Evolutionary conservation across 2,329 filamentous ascomycete genomes (phyloP), one percentile per base, ranked within the genome.

Genomic region (Penicillium janthinellum): DNA sequence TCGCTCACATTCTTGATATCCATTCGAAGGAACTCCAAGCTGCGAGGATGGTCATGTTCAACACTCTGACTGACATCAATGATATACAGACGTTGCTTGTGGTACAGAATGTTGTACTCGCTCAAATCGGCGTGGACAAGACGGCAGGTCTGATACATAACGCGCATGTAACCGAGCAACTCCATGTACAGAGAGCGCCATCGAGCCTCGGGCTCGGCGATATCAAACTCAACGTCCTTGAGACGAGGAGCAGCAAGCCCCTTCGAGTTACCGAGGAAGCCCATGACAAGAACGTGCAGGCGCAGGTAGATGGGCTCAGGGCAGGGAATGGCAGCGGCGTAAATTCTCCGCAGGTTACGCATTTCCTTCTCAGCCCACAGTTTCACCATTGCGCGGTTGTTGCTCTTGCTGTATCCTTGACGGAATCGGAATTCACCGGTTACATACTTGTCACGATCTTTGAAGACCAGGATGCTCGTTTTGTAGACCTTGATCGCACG

Each of bases 281-380:
- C 86, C 95, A 99, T 99, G 57, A 96, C 91, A 2, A 99, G 84
- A 5, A 99, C 94, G 71, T 99, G 93, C n/a, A 94, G 84, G 71
- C 94, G 92, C 52, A 99, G 86, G 69, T 89, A 88, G 61, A 98
- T 82, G 3, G 95, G 93, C 73, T 96, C 91, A 0, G 95, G 95
- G 67, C 90, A 96, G 5, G 92, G 90, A 56, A 99, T 96, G 7
- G 90, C 91, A 7, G 93, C 90, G 5, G 86, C 81, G 75, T 96
- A 82, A 63, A 99, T 89, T 57, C 95, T 85, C 67, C 92, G 88
- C 71, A 99, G 78, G 77, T 99, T 99, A 44, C 95, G 87, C 81
- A 96, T 96, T 79, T 99, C 95, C 79, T 99, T 99, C 79, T 99
- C 94, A 0, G 96, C 96, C 95, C 95, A 99, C 25, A 97, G 83